Evolutionary conservation across 208 protist species (phyloP), one percentile per base, ranked within the genome.

Genomic region (Crithidia thermophila): DNA sequence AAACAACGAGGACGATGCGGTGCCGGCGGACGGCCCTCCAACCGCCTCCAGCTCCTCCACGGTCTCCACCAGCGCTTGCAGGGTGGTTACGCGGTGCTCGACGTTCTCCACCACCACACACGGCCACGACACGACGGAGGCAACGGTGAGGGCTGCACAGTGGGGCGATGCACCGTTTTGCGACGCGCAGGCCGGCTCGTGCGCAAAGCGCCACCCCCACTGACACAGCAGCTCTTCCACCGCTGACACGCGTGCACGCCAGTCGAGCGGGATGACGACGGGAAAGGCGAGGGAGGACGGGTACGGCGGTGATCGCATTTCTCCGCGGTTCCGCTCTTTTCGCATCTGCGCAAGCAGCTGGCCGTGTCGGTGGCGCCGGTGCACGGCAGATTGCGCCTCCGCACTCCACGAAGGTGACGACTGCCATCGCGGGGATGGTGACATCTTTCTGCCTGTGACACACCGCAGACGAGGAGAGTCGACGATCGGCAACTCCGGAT

Each of bases 161-260:
- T n/a, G n/a, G n/a, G n/a, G n/a, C n/a, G n/a, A n/a, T n/a, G n/a
- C n/a, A n/a, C n/a, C n/a, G n/a, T n/a, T n/a, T n/a, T n/a, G n/a
- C n/a, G 18, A 16, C 16, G 16, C 25, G 31, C 6, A 13, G 18
- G 7, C n/a, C 30, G 6, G 16, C 55, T 66, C 47, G 51, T 70
- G 68, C 18, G 27, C 25, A 51, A 93, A 93, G 3, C 82, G 79
- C 85, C 88, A 94, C 6, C 88, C 88, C 85, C 88, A 94, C 1
- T 60, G 67, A 58, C 40, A 52, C 60, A 94, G 77, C 21, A 76
- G 46, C 2, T 21, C 28, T 37, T 84, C 75, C 37, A 85, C 67
- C 23, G 51, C 28, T 16, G 68, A 64, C 1, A 94, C 85, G 40
- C 74, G 67, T 4, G 37, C 33, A 27, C 58, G 30, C 70, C 85